These are phyloP conservation scores for Aspergillus sp. DNA, from an alignment of 2,329 filamentous ascomycete genomes.

Conservation along the genomic window DNA sequence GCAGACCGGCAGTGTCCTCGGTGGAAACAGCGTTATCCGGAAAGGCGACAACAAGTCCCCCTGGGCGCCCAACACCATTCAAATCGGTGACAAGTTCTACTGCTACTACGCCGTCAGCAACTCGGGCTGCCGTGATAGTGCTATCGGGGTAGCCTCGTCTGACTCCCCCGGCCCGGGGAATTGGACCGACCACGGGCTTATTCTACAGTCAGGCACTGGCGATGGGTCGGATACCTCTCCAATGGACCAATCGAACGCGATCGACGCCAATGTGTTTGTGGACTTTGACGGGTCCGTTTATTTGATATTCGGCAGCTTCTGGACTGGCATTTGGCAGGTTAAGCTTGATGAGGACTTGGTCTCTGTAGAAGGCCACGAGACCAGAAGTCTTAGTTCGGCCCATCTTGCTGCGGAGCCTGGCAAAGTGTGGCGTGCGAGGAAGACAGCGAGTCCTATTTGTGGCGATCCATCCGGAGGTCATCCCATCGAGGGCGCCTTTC, in stretches of 20 bases:
- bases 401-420: slow-evolving; percentile 32
- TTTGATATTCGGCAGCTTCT: slow-evolving; percentile 68
- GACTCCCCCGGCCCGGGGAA: slow-evolving; percentile 33
- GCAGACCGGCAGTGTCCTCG: slow-evolving; percentile 19
- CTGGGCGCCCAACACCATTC: slow-evolving; percentile 62
- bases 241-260: slow-evolving; percentile 56
- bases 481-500: slow-evolving; percentile 33
- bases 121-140: slow-evolving; percentile 61
- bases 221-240: slow-evolving; percentile 25
- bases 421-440: slow-evolving; percentile 17
- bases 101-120: slow-evolving; percentile 65
- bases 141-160: slow-evolving; percentile 60
- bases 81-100: slow-evolving; percentile 60
- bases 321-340: slow-evolving; percentile 64
- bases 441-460: slow-evolving; percentile 26
- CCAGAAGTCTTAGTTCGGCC: slow-evolving; percentile 21
- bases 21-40: slow-evolving; percentile 29
- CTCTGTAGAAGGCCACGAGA: slow-evolving; percentile 13
- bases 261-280: slow-evolving; percentile 58
- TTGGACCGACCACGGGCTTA: slow-evolving; percentile 38
- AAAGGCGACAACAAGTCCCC: slow-evolving; percentile 34
- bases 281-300: slow-evolving; percentile 40
- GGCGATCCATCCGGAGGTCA: slow-evolving; percentile 31
- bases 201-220: slow-evolving; percentile 36
- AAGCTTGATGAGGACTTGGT: slow-evolving; percentile 41